Percentiles rank a stretch among this genome's conserved stretches.
Evolutionary conservation across 495 filamentous ascomycete species (phyloP).

Genomic region (Penicillium bialowiezense): DNA sequence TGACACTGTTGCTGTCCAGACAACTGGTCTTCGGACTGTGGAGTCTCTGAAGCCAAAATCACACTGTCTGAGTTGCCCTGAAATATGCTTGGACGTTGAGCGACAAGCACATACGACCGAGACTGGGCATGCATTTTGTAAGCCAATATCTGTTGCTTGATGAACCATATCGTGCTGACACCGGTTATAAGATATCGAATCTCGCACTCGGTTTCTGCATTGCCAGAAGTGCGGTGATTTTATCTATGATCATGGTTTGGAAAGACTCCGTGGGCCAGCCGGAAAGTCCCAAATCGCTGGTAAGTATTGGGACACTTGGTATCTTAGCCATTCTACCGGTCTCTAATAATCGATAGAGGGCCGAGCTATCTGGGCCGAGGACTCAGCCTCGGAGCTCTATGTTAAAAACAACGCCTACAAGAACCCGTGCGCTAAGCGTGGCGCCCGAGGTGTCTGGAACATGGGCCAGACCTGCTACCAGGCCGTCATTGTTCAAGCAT

Average conservation of each 20-base stretch:
- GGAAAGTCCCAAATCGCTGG: conserved; percentile 24
- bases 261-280: conserved; percentile 53
- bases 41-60: conserved; percentile 40
- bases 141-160: conserved; percentile 2
- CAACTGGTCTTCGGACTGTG: conserved; percentile 23
- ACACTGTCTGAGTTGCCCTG: conserved; percentile 40
- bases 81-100: conserved; percentile 30
- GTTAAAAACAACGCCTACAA: conserved; percentile 42
- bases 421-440: conserved; percentile 45
- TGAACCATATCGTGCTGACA: conserved; percentile 7
- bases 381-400: conserved; percentile 38
- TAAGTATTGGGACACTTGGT: conserved; percentile 2
- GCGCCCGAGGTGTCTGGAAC: conserved; percentile 86
- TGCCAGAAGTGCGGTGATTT: conserved; percentile 84
- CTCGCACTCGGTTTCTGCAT: conserved; percentile 69
- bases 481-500: conserved; percentile 82
- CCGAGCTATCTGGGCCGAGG: conserved; percentile 24
- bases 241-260: conserved; percentile 81
- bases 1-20: conserved; percentile 21
- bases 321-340: not conserved
- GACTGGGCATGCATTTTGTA: conserved; percentile 45
- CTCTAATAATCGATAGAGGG: conserved; percentile 14
- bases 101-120: conserved; percentile 39
- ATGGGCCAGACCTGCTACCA: conserved; percentile 93
- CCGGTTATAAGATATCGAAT: conserved; percentile 71